Percentiles rank a stretch among this genome's conserved stretches.
These are phyloP conservation scores for Fusarium chaquense DNA, from an alignment of 2,329 filamentous ascomycete species.

Conservation along the genomic window DNA sequence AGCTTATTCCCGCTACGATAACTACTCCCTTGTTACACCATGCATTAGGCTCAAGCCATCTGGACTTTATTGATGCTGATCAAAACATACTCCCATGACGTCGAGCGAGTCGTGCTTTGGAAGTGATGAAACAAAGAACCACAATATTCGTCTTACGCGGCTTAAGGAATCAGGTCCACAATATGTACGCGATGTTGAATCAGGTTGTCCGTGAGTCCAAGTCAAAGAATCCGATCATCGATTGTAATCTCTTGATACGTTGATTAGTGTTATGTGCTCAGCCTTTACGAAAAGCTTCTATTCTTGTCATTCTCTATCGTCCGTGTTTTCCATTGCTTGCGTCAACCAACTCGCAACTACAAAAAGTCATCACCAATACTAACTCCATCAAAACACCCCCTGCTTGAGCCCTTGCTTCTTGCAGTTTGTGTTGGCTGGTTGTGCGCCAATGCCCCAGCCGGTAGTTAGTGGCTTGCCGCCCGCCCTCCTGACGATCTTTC, in stretches of 20 bases:
- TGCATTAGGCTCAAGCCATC: constrained; percentile 3
- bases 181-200: neutral
- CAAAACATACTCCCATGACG: constrained; percentile 39
- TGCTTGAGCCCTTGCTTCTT: constrained; percentile 21
- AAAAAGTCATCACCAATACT: neutral
- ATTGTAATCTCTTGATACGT: neutral
- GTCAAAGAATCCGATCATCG: constrained; percentile 7
- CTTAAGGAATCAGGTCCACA: constrained; percentile 27
- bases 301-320: neutral
- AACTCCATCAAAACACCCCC: constrained; percentile 2
- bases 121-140: constrained; percentile 40
- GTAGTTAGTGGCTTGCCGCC: constrained; percentile 42
- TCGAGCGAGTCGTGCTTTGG: constrained; percentile 26
- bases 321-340: constrained; percentile 9
- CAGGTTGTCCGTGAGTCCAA: constrained; percentile 1
- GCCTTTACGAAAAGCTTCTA: constrained; percentile 1
- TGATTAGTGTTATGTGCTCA: neutral
- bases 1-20: constrained; percentile 42
- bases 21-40: constrained; percentile 43
- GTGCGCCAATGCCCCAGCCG: constrained; percentile 30
- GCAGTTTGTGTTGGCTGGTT: constrained; percentile 14
- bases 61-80: constrained; percentile 36
- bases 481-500: constrained; percentile 45
- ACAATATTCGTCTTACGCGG: constrained; percentile 38
- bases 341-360: neutral